Evolutionary conservation across 768 basidiomycete species (phyloP).

Genomic region (Kwoniella shandongensis): DNA sequence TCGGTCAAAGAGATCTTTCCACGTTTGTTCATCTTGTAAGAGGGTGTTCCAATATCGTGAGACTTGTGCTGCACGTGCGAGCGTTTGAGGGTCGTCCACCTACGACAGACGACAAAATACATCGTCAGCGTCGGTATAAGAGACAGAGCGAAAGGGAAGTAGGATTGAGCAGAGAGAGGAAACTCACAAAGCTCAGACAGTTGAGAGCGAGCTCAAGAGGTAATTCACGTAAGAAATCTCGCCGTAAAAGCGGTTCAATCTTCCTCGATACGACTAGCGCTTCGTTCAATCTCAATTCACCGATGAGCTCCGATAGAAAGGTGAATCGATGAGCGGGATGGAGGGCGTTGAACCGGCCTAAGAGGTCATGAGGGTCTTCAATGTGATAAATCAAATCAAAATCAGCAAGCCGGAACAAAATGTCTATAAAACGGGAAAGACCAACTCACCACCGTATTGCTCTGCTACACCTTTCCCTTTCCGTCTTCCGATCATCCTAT

Average conservation of each 20-base stretch:
- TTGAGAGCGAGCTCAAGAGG: constrained; percentile 73
- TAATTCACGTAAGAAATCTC: constrained; percentile 58
- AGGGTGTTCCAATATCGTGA: constrained; percentile 70
- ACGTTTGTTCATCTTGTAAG: constrained; percentile 71
- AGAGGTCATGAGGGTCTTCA: constrained; percentile 15
- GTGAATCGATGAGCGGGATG: constrained; percentile 25
- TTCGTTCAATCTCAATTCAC: constrained; percentile 42
- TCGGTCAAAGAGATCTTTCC: constrained; percentile 70
- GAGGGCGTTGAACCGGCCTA: constrained; percentile 14
- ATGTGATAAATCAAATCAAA: background rate
- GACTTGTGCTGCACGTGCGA: constrained; percentile 69
- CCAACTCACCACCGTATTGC: background rate
- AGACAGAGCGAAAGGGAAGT: too few relatives aligned
- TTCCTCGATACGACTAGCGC: constrained; percentile 45
- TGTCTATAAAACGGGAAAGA: background rate
- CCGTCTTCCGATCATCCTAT: background rate
- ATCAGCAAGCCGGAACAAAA: background rate
- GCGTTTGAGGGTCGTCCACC: constrained; percentile 70
- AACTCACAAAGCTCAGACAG: constrained; percentile 64
- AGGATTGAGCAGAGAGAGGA: background rate
- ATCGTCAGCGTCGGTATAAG: background rate
- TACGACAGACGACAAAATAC: too few relatives aligned
- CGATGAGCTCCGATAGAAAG: constrained; percentile 43
- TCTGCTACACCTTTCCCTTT: constrained; percentile 13
- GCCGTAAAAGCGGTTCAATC: constrained; percentile 47